Conservation (phyloP, 352 stramenopile species). For the Aphanomyces invadans region DNA sequence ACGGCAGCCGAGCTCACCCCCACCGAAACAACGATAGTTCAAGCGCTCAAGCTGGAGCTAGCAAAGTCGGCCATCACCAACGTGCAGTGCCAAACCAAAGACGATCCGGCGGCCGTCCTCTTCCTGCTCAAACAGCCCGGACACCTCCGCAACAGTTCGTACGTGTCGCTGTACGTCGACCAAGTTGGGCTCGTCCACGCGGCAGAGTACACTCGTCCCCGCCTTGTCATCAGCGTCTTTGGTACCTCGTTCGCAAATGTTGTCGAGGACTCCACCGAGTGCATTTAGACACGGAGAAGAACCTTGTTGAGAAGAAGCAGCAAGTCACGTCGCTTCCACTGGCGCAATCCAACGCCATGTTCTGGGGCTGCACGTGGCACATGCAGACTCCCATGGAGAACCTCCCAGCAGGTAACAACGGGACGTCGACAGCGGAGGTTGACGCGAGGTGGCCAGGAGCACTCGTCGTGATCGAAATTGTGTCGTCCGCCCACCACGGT, state of each 20-base stretch:
- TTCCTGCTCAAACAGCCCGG: conserved; percentile 71
- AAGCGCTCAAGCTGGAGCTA: conserved; percentile 44
- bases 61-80: conserved; percentile 54
- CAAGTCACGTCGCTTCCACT: conserved; percentile 65
- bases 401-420: conserved; percentile 39
- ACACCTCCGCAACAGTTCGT: conserved; percentile 66
- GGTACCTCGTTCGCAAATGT: no score
- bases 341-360: conserved; percentile 41
- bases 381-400: conserved; percentile 92
- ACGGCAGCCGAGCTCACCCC: conserved; percentile 39
- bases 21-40: conserved; percentile 37
- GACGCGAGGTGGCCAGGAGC: no score
- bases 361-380: conserved; percentile 88
- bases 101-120: conserved; percentile 42
- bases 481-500: background rate
- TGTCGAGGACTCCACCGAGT: no score
- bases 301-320: conserved; percentile 70
- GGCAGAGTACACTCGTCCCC: conserved; percentile 44
- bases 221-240: conserved; percentile 63
- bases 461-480: conserved; percentile 64
- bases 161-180: conserved; percentile 75
- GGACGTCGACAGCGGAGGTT: no score
- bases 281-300: conserved; percentile 33
- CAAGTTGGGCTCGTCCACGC: conserved; percentile 52
- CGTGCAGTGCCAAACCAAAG: conserved; percentile 32